Evolutionary conservation across 352 stramenopile genomes (phyloP).

Genomic region (Phytophthora agathidicida): DNA sequence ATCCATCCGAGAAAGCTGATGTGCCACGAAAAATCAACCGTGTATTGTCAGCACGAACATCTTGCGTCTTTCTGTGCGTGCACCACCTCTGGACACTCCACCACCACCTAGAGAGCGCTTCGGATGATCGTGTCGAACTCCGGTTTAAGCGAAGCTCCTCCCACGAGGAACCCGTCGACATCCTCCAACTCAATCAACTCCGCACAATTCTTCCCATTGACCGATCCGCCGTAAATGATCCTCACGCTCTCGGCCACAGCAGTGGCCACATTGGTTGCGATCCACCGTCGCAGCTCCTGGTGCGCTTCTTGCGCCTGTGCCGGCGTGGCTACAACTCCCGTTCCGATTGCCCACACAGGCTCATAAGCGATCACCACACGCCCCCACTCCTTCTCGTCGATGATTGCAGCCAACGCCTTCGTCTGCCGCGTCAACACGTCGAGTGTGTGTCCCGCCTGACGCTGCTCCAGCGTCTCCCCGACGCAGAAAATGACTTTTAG

Average conservation of each 20-base stretch:
- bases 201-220: slow-evolving; percentile 91
- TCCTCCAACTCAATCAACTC: slow-evolving; percentile 88
- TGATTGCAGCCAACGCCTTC: slow-evolving; percentile 87
- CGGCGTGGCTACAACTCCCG: slow-evolving; percentile 95
- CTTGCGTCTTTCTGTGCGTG: too few species aligned
- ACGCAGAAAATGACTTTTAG: slow-evolving; percentile 97
- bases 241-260: slow-evolving; percentile 75
- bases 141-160: slow-evolving; percentile 93
- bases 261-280: slow-evolving; percentile 69
- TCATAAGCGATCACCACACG: slow-evolving; percentile 96
- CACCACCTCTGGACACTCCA: too few species aligned
- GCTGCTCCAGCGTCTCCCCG: slow-evolving; percentile 94
- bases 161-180: slow-evolving; percentile 95
- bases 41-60: not conserved
- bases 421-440: slow-evolving; percentile 96
- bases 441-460: slow-evolving; percentile 89
- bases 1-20: too few species aligned
- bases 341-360: slow-evolving; percentile 98
- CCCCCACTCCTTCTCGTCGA: slow-evolving; percentile 81
- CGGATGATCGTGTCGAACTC: slow-evolving; percentile 91
- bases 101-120: slow-evolving; percentile 39
- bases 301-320: slow-evolving; percentile 95
- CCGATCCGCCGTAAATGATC: slow-evolving; percentile 94
- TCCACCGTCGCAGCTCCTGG: slow-evolving; percentile 84
- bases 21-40: not conserved